Evolutionary conservation across 2,329 filamentous ascomycete species (phyloP), one percentile per base, ranked within the genome.

Genomic region (Verticillium longisporum): DNA sequence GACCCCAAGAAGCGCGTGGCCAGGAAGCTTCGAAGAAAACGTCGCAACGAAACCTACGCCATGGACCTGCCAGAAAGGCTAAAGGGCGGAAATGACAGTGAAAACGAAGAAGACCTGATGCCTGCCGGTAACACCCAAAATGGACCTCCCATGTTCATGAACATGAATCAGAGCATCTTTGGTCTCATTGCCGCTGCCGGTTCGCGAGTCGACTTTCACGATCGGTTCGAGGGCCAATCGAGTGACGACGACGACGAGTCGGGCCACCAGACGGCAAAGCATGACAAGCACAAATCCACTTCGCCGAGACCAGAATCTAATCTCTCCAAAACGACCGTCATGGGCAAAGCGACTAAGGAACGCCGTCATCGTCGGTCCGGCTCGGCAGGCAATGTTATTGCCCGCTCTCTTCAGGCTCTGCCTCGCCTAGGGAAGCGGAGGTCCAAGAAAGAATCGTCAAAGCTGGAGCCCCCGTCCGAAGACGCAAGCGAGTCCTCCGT

Each of bases 91-190:
- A 81, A 80, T 61, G 77, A 83, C 62, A 76, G 76, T n/a, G 76
- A 76, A 18, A 74, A 72, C 36, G 80, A 83, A 55, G 79, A 84
- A 66, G 79, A 82, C 41, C 74, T 80, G 53, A 66, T 77, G 55
- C 74, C 74, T 4, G 74, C 78, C 2, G 45, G 45, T 18, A 50
- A 50, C 45, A 50, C 45, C 18, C 72, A 68, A 9, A 77, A 79
- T 61, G 76, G 75, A 41, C 74, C 77, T 14, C 77, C 80, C 64
- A 78, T 83, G 72, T 81, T 83, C 62, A 79, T 85, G 75, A 91
- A 92, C 70, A 91, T 96, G 87, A 95, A 97, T 74, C 93, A 97
- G 79, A 96, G 91, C 66, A 88, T 98, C 60, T 96, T 97, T 73
- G 92, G 92, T 60, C 85, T 98, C 76, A 93, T 98, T 66, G 91